Percentiles rank a stretch among this genome's conserved stretches.
These are phyloP conservation scores for Cyathus pygmaeus DNA, from an alignment of 1,284 basidiomycete genomes.

Conservation along the genomic window DNA sequence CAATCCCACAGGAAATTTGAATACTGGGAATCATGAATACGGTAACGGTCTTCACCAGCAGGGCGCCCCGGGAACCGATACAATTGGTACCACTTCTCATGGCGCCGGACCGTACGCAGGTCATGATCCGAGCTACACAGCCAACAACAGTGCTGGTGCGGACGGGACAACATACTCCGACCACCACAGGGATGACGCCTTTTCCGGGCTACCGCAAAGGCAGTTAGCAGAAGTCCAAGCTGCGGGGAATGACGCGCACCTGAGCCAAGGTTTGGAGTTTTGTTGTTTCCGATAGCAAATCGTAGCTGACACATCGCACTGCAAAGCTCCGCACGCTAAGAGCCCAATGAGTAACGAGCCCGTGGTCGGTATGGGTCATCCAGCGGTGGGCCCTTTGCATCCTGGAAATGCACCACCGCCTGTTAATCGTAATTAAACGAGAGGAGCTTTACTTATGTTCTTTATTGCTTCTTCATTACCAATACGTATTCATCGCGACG, in stretches of 20 bases:
- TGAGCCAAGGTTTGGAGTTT: neutral
- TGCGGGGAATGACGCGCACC: neutral
- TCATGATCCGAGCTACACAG: neutral
- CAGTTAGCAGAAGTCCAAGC: constrained; percentile 14
- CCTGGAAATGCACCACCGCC: neutral
- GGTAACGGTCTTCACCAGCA: neutral
- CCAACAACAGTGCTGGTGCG: neutral
- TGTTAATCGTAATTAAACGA: neutral
- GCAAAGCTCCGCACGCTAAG: neutral
- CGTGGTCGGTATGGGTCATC: neutral
- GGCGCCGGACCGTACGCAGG: neutral
- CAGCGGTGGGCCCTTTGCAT: neutral
- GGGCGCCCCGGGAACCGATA: neutral
- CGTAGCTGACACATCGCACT: neutral
- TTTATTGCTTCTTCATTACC: too few relatives aligned
- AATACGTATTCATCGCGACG: too few relatives aligned
- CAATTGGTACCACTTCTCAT: too few relatives aligned
- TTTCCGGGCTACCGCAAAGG: constrained; percentile 17
- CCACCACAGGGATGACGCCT: constrained; percentile 36
- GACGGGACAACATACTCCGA: constrained; percentile 11
- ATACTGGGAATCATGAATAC: neutral
- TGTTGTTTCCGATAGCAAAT: neutral
- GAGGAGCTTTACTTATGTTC: neutral
- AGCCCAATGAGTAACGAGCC: constrained; percentile 1
- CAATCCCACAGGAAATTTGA: neutral